phyloP scores from a whole-genome alignment of 2,329 filamentous ascomycete species.

The Ploettnerulaceae sp. region DNA sequence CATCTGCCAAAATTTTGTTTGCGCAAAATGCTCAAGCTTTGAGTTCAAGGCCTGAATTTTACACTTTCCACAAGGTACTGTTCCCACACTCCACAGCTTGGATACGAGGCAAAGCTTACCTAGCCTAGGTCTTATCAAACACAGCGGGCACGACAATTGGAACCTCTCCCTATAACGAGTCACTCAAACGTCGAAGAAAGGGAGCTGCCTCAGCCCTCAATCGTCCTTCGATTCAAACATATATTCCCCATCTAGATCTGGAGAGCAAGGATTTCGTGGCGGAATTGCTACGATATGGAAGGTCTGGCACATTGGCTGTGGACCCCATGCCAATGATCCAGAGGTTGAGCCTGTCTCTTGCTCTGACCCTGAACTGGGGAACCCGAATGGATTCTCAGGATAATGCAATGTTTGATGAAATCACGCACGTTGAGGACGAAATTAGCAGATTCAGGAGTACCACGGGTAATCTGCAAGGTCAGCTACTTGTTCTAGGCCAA shows the following conservation, averaged over 20 bases:
- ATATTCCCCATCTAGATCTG: slow-evolving; percentile 56
- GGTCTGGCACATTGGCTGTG: slow-evolving; percentile 47
- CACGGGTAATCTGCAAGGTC: slow-evolving; percentile 56
- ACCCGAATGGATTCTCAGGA: slow-evolving; percentile 54
- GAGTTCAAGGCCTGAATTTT: slow-evolving; percentile 52
- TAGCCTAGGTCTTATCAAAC: slow-evolving; percentile 51
- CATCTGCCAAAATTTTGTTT: slow-evolving; percentile 47
- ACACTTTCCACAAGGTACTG: slow-evolving; percentile 54
- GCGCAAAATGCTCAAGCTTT: slow-evolving; percentile 49
- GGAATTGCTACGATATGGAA: slow-evolving; percentile 55
- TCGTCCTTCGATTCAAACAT: slow-evolving; percentile 57
- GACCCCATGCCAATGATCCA: slow-evolving; percentile 67
- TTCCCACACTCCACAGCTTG: background rate
- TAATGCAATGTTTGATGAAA: slow-evolving; percentile 57
- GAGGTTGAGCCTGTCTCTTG: slow-evolving; percentile 55
- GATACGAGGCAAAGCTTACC: slow-evolving; percentile 1
- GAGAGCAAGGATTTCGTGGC: slow-evolving; percentile 59
- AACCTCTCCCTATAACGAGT: slow-evolving; percentile 62
- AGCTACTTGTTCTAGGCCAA: too few species aligned
- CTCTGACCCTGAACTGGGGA: slow-evolving; percentile 63
- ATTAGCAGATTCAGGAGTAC: slow-evolving; percentile 56
- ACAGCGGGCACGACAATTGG: slow-evolving; percentile 65
- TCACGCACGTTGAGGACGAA: slow-evolving; percentile 57
- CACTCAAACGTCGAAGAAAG: slow-evolving; percentile 58
- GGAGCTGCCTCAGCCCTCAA: slow-evolving; percentile 62